These are phyloP conservation scores for Termitomyces sp. DNA, from an alignment of 1,284 basidiomycete species.

Conservation along the genomic window DNA sequence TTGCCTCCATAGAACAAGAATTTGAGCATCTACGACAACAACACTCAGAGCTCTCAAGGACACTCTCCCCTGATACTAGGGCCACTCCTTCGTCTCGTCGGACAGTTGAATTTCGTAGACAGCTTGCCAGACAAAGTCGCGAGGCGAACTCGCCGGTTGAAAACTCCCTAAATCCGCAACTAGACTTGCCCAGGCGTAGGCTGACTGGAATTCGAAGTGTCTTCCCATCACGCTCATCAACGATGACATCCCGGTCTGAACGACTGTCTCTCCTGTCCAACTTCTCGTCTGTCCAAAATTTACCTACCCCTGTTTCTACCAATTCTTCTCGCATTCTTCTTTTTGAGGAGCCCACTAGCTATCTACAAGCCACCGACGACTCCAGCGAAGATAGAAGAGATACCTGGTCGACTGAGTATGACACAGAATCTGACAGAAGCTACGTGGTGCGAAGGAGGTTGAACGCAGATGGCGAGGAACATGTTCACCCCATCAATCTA, in stretches of 20 bases:
- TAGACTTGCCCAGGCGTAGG: constrained; percentile 10
- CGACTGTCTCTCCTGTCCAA: constrained; percentile 34
- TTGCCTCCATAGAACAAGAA: constrained; percentile 16
- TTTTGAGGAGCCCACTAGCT: constrained; percentile 37
- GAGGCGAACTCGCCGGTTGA: background rate
- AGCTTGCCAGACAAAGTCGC: background rate
- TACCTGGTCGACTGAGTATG: constrained; percentile 16
- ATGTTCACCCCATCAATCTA: constrained; percentile 35
- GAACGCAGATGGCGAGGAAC: constrained; percentile 39
- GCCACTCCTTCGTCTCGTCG: constrained; percentile 1
- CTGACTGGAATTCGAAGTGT: background rate
- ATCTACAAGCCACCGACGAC: constrained; percentile 19
- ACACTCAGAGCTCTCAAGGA: constrained; percentile 6
- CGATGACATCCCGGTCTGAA: constrained; percentile 20
- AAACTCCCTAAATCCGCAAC: background rate
- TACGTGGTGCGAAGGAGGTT: constrained; percentile 37
- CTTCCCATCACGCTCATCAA: constrained; percentile 13
- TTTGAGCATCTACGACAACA: constrained; percentile 17
- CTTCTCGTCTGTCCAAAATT: constrained; percentile 30
- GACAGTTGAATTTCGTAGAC: background rate
- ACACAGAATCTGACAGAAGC: constrained; percentile 24
- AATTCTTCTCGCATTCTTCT: constrained; percentile 28
- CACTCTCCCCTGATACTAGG: background rate
- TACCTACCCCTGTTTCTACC: constrained; percentile 31
- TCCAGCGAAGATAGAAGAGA: constrained; percentile 14